Conservation (phyloP, 768 basidiomycete species). For the Megacollybia marginata region DNA sequence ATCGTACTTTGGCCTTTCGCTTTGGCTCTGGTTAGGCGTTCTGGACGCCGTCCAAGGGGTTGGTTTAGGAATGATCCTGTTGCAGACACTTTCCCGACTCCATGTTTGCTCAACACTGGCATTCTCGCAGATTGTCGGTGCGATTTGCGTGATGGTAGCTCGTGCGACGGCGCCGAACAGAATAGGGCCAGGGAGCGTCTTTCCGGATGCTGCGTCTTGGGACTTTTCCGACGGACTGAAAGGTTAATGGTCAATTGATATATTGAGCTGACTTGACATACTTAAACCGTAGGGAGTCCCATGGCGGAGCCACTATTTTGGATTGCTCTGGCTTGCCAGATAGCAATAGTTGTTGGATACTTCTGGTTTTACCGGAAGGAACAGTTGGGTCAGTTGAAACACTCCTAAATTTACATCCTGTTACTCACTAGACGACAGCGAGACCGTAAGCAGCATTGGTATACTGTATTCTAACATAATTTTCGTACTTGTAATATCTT, state of each 20-base stretch:
- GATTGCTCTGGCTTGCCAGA: constrained; percentile 72
- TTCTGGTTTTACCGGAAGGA: constrained; percentile 98
- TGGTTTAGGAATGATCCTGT: constrained; percentile 84
- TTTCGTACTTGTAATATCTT: too few species aligned
- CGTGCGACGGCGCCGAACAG: constrained; percentile 85
- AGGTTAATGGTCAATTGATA: constrained; percentile 26
- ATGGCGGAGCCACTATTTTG: constrained; percentile 84
- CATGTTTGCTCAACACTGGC: constrained; percentile 93
- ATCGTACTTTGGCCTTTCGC: constrained; percentile 81
- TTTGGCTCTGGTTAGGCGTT: constrained; percentile 96
- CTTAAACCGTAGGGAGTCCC: constrained; percentile 48
- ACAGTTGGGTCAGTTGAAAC: constrained; percentile 59
- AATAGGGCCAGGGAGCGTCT: constrained; percentile 85
- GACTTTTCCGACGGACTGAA: constrained; percentile 67
- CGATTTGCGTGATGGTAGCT: constrained; percentile 87
- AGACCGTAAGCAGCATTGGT: too few species aligned
- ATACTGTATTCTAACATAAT: too few species aligned
- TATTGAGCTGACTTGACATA: neutral
- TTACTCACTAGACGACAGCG: too few species aligned
- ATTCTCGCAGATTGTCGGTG: constrained; percentile 85
- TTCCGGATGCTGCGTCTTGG: constrained; percentile 90
- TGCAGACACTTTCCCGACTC: constrained; percentile 87
- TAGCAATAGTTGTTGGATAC: constrained; percentile 85
- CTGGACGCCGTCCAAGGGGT: constrained; percentile 93
- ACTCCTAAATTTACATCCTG: too few species aligned